Evolutionary conservation across 805 yeast genomes (phyloP).

Genomic region (Yarrowia sp.): DNA sequence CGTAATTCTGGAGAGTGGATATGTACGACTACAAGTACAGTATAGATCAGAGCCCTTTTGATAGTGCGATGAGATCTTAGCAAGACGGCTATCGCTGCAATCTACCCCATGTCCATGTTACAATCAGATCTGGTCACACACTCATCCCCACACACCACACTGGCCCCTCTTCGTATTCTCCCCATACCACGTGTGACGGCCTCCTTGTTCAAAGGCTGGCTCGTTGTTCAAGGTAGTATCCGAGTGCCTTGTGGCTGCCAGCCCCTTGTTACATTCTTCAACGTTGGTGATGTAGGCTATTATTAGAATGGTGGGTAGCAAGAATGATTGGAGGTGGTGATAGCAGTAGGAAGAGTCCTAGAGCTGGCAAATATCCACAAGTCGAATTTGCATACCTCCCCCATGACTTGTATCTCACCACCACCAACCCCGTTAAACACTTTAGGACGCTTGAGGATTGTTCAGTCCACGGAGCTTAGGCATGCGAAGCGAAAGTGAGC

Average conservation of each 20-base stretch:
- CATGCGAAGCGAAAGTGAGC: slow-evolving; percentile 13
- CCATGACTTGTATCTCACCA: too few relatives aligned
- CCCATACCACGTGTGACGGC: slow-evolving; percentile 19
- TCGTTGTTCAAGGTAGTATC: background rate
- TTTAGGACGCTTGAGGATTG: too few relatives aligned
- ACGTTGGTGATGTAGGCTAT: slow-evolving; percentile 30
- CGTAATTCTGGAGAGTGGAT: background rate
- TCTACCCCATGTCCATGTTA: too few relatives aligned
- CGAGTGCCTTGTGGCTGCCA: slow-evolving; percentile 16
- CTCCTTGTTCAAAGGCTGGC: slow-evolving; percentile 16
- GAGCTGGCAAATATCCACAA: too few relatives aligned
- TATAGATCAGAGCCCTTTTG: too few relatives aligned
- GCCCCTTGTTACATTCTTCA: slow-evolving; percentile 23
- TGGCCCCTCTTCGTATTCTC: slow-evolving; percentile 1
- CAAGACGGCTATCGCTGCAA: too few relatives aligned
- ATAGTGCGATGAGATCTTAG: too few relatives aligned
- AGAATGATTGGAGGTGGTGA: background rate
- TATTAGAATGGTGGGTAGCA: slow-evolving; percentile 14
- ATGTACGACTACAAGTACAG: too few relatives aligned
- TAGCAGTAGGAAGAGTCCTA: too few relatives aligned
- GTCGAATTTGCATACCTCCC: too few relatives aligned
- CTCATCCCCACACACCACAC: slow-evolving; percentile 9
- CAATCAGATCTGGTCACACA: background rate
- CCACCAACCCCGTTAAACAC: too few relatives aligned
- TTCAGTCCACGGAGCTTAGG: slow-evolving; percentile 20